A percentile compares a stretch with the other conserved stretches of the same genome.
phyloP scores from a whole-genome alignment of 345 rosid species.

The Murraya koenigii region DNA sequence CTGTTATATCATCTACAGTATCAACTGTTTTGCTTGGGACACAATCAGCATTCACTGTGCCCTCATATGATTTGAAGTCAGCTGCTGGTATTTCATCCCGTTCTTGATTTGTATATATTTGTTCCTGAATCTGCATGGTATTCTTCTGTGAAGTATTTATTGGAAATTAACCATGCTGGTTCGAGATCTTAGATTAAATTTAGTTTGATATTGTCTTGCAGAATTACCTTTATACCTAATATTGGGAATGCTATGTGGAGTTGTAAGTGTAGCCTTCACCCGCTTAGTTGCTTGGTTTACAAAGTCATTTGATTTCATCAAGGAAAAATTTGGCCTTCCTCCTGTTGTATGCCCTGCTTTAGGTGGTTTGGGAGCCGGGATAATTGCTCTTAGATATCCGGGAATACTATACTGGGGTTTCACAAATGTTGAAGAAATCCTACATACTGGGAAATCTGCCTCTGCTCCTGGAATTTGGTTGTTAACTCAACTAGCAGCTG shows the following conservation, averaged over 20 bases:
- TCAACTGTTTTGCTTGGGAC: slow-evolving; percentile 89
- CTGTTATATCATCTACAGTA: slow-evolving; percentile 92
- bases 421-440: slow-evolving; percentile 95
- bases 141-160: slow-evolving; percentile 1
- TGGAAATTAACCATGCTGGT: neutral
- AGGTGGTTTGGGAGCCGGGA: slow-evolving; percentile 96
- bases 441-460: slow-evolving; percentile 94
- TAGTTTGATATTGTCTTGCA: slow-evolving; percentile 35
- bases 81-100: slow-evolving; percentile 73
- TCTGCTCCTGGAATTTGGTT: slow-evolving; percentile 98
- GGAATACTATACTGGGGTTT: slow-evolving; percentile 98
- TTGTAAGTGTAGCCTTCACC: slow-evolving; percentile 83
- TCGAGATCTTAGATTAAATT: neutral
- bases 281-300: slow-evolving; percentile 89
- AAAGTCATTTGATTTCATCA: slow-evolving; percentile 66
- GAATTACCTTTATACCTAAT: slow-evolving; percentile 94
- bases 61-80: slow-evolving; percentile 89
- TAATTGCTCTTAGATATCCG: slow-evolving; percentile 95
- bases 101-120: slow-evolving; percentile 1
- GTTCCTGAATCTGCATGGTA: neutral
- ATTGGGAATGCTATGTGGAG: slow-evolving; percentile 97
- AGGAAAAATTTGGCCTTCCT: slow-evolving; percentile 80
- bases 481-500: slow-evolving; percentile 83
- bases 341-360: slow-evolving; percentile 92
- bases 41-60: slow-evolving; percentile 90